Conservation (phyloP, 1,284 basidiomycete genomes). For the Puccinia polysora region DNA sequence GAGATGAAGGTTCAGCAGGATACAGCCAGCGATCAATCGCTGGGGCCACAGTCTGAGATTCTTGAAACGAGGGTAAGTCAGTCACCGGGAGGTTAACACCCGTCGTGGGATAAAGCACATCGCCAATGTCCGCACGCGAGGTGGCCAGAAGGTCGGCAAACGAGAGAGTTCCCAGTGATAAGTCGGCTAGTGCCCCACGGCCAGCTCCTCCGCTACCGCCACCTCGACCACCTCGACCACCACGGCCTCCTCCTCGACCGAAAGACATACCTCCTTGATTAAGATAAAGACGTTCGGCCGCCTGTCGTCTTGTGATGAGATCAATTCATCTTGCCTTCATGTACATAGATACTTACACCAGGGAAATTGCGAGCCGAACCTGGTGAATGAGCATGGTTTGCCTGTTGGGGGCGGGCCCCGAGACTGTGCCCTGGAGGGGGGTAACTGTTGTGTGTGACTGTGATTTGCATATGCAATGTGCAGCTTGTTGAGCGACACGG, state of each 20-base stretch:
- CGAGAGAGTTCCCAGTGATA: slow-evolving; percentile 25
- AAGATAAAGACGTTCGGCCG: too few relatives aligned
- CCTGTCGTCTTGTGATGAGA: too few relatives aligned
- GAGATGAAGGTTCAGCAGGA: background rate
- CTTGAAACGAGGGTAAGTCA: slow-evolving; percentile 13
- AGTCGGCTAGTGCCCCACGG: slow-evolving; percentile 18
- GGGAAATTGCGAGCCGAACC: too few relatives aligned
- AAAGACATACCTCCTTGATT: slow-evolving; percentile 5
- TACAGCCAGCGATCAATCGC: slow-evolving; percentile 17
- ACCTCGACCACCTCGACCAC: slow-evolving; percentile 21
- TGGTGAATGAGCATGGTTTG: too few relatives aligned
- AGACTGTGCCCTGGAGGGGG: too few relatives aligned
- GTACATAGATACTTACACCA: too few relatives aligned
- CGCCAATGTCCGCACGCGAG: slow-evolving; percentile 19
- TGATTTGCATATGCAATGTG: too few relatives aligned
- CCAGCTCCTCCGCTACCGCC: slow-evolving; percentile 16
- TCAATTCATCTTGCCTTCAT: too few relatives aligned
- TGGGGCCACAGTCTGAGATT: slow-evolving; percentile 3
- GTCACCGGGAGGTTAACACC: slow-evolving; percentile 18
- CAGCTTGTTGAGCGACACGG: too few relatives aligned
- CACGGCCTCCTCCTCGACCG: slow-evolving; percentile 16
- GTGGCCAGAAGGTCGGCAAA: slow-evolving; percentile 35
- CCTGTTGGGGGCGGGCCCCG: too few relatives aligned
- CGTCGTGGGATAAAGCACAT: slow-evolving; percentile 23
- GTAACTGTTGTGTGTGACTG: too few relatives aligned